Base-by-base conservation (phyloP, 768 basidiomycete genomes). In the Galerina marginata region DNA sequence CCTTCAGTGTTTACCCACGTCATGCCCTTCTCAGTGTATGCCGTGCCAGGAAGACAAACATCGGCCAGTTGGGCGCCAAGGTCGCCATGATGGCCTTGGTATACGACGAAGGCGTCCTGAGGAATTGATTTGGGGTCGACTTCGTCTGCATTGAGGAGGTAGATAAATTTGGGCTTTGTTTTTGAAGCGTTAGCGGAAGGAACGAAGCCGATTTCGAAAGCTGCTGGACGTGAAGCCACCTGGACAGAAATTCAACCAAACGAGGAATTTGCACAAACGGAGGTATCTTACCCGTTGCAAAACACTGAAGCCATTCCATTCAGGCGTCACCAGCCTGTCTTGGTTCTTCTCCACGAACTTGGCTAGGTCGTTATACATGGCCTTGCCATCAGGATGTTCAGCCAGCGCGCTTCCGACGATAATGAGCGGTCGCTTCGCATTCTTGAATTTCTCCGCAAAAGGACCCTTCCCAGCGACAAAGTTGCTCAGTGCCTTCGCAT, bases 1-100 rank as follows among this genome's bases (percentile, higher is more conserved):
- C 97, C 97, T 74, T 99, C 97, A 0, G 95, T 95, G 79, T 99
- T 99, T 57, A 99, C 86, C 95, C 96, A 99, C 1, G 95, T 98
- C 49, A 83, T 82, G 7, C 85, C 81, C 73, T 85, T 86, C 79
- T 99, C 97, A 2, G 96, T 99, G 77, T 97, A 98, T 2, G 97
- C 97, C 14, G 90, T 85, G 7, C 85, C 93, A 14, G 97, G 97
- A 15, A 99, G 79, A 73, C 92, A 93, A 59, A 99, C 95, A 71
- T 99, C 97, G n/a, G 97, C 97, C 23, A 95, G 87, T 68, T 95
- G 93, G 2, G 97, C 97, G 38, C 97, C 96, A 56, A 93, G 81
- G 73, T 99, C 97, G 67, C 97, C 97, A 71, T 99, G 97, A 74
- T 98, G 96, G 38, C 97, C 97, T 70, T 99, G 97, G 75, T 99